These are phyloP conservation scores for Russula dissimulans DNA, from an alignment of 768 basidiomycete species.

Conservation along the genomic window DNA sequence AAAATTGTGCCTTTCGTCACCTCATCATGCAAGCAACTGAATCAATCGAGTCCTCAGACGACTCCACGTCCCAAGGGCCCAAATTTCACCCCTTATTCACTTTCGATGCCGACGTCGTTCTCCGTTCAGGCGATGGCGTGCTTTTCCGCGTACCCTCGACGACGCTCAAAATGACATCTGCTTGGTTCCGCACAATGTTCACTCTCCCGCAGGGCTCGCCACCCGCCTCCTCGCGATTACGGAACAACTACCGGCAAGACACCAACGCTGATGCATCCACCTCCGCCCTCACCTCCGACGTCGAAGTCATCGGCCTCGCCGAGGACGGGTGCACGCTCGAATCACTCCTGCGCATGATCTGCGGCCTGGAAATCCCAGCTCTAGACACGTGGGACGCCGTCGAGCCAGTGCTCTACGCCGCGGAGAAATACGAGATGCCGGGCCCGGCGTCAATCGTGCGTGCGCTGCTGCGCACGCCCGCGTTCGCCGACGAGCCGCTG, in stretches of 20 bases:
- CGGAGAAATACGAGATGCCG: conserved; percentile 65
- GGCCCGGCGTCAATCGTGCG: conserved; percentile 54
- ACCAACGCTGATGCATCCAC: not conserved
- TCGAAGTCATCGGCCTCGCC: conserved; percentile 42
- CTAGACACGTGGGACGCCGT: conserved; percentile 44
- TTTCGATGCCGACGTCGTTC: conserved; percentile 47
- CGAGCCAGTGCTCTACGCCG: conserved; percentile 49
- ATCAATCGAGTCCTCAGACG: not conserved
- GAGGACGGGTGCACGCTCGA: conserved; percentile 50
- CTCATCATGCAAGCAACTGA: not conserved
- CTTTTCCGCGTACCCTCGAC: conserved; percentile 51
- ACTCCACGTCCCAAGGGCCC: not conserved
- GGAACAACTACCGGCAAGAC: not conserved
- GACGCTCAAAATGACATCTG: conserved; percentile 53
- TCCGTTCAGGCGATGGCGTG: conserved; percentile 41
- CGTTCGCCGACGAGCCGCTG: conserved; percentile 41
- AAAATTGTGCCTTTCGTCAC: not conserved
- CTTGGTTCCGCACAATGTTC: conserved; percentile 56
- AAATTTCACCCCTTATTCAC: conserved; percentile 43
- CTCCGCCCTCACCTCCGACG: not conserved
- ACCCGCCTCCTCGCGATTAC: not conserved
- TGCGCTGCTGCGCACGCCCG: conserved; percentile 44
- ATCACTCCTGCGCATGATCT: conserved; percentile 49
- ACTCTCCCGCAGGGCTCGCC: conserved; percentile 37
- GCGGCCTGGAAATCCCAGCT: conserved; percentile 43